Percentiles rank a stretch among this genome's conserved stretches.
These are phyloP conservation scores for Aegilops sharonensis DNA, from an alignment of 176 grass and related monocot species.

Conservation along the genomic window DNA sequence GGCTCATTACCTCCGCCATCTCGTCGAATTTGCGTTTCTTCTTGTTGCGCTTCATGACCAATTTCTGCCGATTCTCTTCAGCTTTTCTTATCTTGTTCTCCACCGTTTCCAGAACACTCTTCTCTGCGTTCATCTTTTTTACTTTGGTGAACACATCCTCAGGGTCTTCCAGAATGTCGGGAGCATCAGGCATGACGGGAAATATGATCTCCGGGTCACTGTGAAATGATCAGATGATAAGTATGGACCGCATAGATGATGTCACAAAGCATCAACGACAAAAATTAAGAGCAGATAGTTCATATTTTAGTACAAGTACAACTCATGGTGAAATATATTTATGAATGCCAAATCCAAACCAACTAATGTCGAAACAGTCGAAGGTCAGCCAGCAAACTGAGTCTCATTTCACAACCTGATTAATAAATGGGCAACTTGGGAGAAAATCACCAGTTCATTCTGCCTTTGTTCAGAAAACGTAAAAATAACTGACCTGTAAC, in stretches of 20 bases:
- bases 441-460: background rate
- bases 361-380: background rate
- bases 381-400: background rate
- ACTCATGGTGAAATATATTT: background rate
- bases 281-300: background rate
- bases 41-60: background rate
- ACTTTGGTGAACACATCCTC: background rate
- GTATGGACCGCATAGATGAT: background rate
- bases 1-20: background rate
- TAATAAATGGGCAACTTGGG: background rate
- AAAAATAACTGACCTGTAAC: constrained; percentile 27
- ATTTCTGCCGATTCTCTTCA: background rate
- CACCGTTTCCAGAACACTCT: background rate
- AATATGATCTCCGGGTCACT: constrained; percentile 38
- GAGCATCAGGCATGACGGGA: background rate
- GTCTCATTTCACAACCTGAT: background rate
- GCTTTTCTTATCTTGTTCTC: background rate
- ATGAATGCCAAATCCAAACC: background rate
- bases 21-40: constrained; percentile 31
- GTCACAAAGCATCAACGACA: background rate
- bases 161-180: background rate
- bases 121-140: background rate
- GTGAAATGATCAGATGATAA: constrained; percentile 1
- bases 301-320: background rate
- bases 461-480: background rate